These are phyloP conservation scores for Plantago lanceolata DNA, from an alignment of 305 asterid species.

Conservation along the genomic window DNA sequence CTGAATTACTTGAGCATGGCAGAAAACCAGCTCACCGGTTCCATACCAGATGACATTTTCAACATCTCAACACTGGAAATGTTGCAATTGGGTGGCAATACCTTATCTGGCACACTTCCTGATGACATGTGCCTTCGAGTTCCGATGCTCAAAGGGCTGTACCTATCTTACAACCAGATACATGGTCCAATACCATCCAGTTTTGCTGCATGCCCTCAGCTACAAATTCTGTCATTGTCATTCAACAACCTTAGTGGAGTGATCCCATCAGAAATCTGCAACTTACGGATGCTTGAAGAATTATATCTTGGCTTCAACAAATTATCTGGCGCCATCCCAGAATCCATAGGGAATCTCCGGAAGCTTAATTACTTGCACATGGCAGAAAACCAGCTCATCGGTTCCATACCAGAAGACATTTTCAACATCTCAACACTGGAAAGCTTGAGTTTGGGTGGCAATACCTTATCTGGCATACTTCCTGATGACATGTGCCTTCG, in stretches of 20 bases:
- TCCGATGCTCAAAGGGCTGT: not conserved
- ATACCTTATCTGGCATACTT: conserved; percentile 4
- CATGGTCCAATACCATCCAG: conserved; percentile 5
- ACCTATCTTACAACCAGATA: conserved; percentile 2
- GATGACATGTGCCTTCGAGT: conserved; percentile 8
- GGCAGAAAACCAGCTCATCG: conserved; percentile 6
- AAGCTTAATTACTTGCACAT: not conserved
- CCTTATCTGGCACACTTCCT: conserved; percentile 9
- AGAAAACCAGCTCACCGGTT: conserved; percentile 14
- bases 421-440: conserved; percentile 8
- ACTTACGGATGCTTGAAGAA: not conserved
- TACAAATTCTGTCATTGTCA: not conserved
- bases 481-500: conserved; percentile 10
- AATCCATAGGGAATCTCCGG: not conserved
- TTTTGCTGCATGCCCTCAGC: conserved; percentile 7
- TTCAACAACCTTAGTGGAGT: not conserved
- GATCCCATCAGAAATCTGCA: conserved; percentile 3
- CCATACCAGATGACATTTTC: conserved; percentile 20
- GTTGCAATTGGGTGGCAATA: not conserved
- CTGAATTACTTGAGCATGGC: not conserved
- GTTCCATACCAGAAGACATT: conserved; percentile 19
- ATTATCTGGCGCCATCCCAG: not conserved
- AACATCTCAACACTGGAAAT: not conserved
- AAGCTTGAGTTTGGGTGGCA: not conserved
- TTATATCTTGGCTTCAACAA: conserved; percentile 2